Evolutionary conservation across 192 early-diverging fungal species (phyloP), one percentile per base, ranked within the genome.

Genomic region (Rhizophagus sp.): DNA sequence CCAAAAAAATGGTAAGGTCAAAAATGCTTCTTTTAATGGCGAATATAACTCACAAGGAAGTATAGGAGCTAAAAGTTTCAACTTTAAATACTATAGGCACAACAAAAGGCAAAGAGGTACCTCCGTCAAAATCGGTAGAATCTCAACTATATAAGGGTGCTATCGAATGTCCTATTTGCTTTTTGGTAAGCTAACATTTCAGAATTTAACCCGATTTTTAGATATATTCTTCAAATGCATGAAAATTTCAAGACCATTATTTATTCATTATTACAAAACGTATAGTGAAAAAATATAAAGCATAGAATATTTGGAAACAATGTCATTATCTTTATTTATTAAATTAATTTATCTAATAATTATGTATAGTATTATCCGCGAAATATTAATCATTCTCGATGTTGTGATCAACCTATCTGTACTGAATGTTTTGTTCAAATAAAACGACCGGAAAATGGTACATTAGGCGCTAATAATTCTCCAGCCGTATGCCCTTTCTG

Each of bases 401-500:
- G 97, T 85, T 98, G 97, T 87, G 94, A 95, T 82, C 93, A 97
- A 81, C 96, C 97, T 10, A 95, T 98, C 75, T 98, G 97, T 87
- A 96, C 96, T 13, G 97, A 98, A 80, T 98, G 97, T 82, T 98
- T 98, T 89, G 93, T 97, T 62, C 96, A 98, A 88, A 95, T 98
- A 73, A 94, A 96, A 82, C 92, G 97, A 41, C 91, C 94, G 63
- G 89, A 89, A 62, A 82, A 69, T 81, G 67, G 82, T 41, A 91
- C 77, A 12, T 79, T 90, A 62, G 95, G 94, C 73, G 88, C 88
- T 22, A 86, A 83, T 30, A 84, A 88, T 70, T 86, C 87, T 44
- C 88, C 94, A 0, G 92, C 95, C 13, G 82, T 86, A 44, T 98
- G 97, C 78, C 97, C 97, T 0, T 98, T 93, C 83, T 98, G 97